Evolutionary conservation across 257 asterid genomes (phyloP).

Genomic region (Solanum phureja): DNA sequence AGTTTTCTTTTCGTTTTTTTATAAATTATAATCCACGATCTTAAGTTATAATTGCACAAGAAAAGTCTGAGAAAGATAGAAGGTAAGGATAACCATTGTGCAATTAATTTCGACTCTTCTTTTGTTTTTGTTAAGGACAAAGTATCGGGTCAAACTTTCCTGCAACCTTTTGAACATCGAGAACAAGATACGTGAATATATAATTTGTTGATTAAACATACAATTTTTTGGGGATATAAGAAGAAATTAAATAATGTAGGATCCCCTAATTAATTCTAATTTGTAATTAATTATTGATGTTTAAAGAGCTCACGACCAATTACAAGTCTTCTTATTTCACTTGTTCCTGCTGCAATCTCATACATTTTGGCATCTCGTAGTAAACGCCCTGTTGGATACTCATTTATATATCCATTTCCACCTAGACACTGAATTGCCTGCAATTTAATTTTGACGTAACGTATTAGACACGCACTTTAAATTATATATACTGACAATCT

Average conservation of each 20-base stretch:
- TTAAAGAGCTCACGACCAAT: slow-evolving; percentile 79
- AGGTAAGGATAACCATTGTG: no score
- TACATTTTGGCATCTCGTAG: slow-evolving; percentile 89
- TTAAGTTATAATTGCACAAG: no score
- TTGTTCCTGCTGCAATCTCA: slow-evolving; percentile 96
- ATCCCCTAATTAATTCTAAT: neutral
- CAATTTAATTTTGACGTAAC: neutral
- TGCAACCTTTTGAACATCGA: neutral
- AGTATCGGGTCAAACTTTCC: no score
- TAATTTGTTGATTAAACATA: no score
- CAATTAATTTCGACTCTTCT: no score
- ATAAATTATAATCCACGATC: neutral
- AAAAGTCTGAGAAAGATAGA: no score
- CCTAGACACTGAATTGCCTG: slow-evolving; percentile 98
- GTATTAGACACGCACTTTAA: neutral
- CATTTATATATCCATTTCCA: slow-evolving; percentile 93
- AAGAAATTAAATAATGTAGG: neutral
- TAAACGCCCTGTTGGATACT: slow-evolving; percentile 85
- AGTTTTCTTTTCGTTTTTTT: neutral
- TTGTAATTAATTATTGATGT: slow-evolving; percentile 35
- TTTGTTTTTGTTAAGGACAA: no score
- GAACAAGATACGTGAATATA: neutral
- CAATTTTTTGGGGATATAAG: no score
- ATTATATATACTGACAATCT: neutral
- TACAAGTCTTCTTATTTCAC: slow-evolving; percentile 81